phyloP scores from a whole-genome alignment of 192 early-diverging fungal species.

The Backusella circina region DNA sequence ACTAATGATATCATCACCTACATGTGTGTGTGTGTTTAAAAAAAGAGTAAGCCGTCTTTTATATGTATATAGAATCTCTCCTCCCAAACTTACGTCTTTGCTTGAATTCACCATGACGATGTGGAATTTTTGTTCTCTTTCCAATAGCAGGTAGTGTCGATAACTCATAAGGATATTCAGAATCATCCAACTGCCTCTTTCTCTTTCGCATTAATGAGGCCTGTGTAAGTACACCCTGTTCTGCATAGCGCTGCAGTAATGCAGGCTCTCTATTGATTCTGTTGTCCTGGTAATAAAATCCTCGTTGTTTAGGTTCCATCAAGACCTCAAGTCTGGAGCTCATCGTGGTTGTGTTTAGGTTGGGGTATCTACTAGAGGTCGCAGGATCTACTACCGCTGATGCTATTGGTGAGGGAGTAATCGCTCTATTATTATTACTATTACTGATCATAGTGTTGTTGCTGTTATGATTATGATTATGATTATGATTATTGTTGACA shows the following conservation, averaged over 20 bases:
- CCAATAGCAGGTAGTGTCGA: neutral
- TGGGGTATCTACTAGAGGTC: neutral
- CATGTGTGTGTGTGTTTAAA: neutral
- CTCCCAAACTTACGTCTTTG: slow-evolving; percentile 27
- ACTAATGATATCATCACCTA: slow-evolving; percentile 23
- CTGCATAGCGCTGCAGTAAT: slow-evolving; percentile 27
- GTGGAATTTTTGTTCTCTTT: slow-evolving; percentile 32
- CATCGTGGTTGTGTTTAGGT: neutral
- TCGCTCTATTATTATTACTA: neutral
- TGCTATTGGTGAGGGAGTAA: neutral
- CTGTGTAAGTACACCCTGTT: slow-evolving; percentile 26
- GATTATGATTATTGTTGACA: no score
- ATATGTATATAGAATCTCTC: neutral
- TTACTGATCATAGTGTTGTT: neutral
- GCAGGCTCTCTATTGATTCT: slow-evolving; percentile 22
- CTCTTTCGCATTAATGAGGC: slow-evolving; percentile 21
- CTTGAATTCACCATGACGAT: slow-evolving; percentile 37
- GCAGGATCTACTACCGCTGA: neutral
- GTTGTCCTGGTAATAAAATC: slow-evolving; percentile 30
- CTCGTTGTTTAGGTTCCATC: slow-evolving; percentile 25
- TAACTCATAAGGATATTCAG: slow-evolving; percentile 8
- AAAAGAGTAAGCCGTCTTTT: neutral
- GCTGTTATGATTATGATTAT: neutral
- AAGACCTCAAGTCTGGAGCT: neutral
- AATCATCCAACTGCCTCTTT: neutral